Conservation (phyloP, 371 early-diverging fungal species). For the Lichtheimia hyalospora region DNA sequence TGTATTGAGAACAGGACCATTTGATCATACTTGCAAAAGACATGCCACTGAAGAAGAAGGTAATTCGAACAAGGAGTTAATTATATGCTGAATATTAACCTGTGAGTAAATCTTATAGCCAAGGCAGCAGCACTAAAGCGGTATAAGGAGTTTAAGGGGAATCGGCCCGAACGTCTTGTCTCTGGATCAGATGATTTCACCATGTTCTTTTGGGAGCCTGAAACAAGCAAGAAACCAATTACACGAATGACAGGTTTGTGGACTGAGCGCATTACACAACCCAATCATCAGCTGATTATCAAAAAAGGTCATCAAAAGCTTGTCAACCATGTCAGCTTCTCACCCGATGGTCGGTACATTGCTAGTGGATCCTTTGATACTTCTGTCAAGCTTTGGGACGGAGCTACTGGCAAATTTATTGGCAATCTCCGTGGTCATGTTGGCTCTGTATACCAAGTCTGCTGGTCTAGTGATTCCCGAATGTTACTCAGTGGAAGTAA, state of each 20-base stretch:
- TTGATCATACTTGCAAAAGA: constrained; percentile 76
- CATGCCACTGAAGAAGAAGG: constrained; percentile 66
- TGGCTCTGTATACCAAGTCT: constrained; percentile 91
- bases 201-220: constrained; percentile 93
- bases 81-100: background rate
- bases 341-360: constrained; percentile 90
- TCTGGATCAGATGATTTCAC: constrained; percentile 97
- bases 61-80: constrained; percentile 4
- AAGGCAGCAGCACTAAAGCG: constrained; percentile 73
- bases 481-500: constrained; percentile 88
- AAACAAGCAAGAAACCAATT: constrained; percentile 79
- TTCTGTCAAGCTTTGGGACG: constrained; percentile 98
- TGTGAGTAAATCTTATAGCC: constrained; percentile 31
- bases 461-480: constrained; percentile 91
- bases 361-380: constrained; percentile 98
- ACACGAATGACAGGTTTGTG: constrained; percentile 74
- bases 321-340: constrained; percentile 92
- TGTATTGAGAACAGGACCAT: constrained; percentile 87
- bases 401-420: constrained; percentile 89
- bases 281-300: constrained; percentile 4
- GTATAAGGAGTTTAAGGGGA: constrained; percentile 73
- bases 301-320: constrained; percentile 90
- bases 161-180: constrained; percentile 80
- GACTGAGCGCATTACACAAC: background rate
- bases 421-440: constrained; percentile 93